A percentile compares a stretch with the other conserved stretches of the same genome.
These are phyloP conservation scores for Colletotrichum spinosum DNA, from an alignment of 2,329 filamentous ascomycete genomes.

Conservation along the genomic window DNA sequence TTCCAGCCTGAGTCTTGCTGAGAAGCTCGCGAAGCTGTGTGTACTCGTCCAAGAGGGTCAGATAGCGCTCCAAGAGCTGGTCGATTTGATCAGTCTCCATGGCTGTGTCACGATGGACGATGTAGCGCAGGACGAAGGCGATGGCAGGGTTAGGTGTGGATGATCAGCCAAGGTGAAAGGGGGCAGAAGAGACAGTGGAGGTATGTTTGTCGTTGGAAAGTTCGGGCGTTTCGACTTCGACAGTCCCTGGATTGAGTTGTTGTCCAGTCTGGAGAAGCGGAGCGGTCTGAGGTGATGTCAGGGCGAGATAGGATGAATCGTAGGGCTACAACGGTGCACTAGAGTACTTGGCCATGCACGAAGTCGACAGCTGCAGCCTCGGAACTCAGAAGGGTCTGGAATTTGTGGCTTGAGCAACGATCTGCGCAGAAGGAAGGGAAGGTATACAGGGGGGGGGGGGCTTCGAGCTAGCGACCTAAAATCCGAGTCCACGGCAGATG, in stretches of 20 bases:
- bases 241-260: background rate
- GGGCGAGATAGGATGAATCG: constrained; percentile 14
- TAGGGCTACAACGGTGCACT: constrained; percentile 9
- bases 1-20: constrained; percentile 62
- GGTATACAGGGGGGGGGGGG: constrained; percentile 21
- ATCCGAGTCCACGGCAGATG: constrained; percentile 22
- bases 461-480: constrained; percentile 13
- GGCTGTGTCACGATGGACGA: constrained; percentile 22
- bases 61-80: constrained; percentile 72
- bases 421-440: constrained; percentile 28
- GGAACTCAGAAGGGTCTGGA: constrained; percentile 20
- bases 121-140: background rate
- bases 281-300: constrained; percentile 8
- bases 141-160: background rate
- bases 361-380: constrained; percentile 27
- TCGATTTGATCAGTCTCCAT: constrained; percentile 62
- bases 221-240: background rate
- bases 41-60: constrained; percentile 75
- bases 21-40: constrained; percentile 68
- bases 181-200: constrained; percentile 1
- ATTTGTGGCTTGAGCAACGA: constrained; percentile 34
- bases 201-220: background rate
- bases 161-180: background rate
- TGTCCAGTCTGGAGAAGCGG: background rate
- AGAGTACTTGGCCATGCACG: constrained; percentile 2